Base-by-base conservation (phyloP, 1,139 yeast genomes). In the Kurtzmaniella quercitrusa region DNA sequence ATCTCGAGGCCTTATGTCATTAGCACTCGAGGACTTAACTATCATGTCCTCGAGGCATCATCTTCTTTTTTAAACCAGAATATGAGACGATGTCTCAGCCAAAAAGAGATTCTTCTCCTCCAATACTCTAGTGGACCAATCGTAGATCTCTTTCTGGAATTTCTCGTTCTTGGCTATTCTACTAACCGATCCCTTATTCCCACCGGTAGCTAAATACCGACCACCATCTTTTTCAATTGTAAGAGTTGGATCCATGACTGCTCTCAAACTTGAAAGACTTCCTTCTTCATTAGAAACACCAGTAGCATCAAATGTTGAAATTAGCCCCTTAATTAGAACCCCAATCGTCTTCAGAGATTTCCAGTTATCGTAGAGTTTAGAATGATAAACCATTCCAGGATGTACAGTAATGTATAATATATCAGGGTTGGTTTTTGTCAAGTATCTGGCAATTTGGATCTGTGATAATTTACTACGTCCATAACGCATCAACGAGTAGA, bases 151-250 rank as follows among this genome's bases (percentile, higher is more conserved):
- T 38, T 59, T 50, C 15, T 63, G 59, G 42, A 60, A 51, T 1
- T 51, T 49, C 34, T 48, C 45, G 43, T 60, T 58, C 19, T 48
- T 46, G 2, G 71, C 73, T 12, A 58, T 46, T 16, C 44, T 51
- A 37, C 59, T 59, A 8, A 71, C 65, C 2, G 27, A 44, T 6
- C 55, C 56, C 29, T 56, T 77, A 4, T 62, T 62, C 1, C 90
- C 93, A 38, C 76, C 80, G 1, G 86, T 74, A 14, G 79, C 77
- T 51, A 73, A 81, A 57, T 81, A 85, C 51, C 80, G 79, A 2
- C 95, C 95, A 54, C 79, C 83, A 56, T 82, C 85, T n/a, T 65
- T 65, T 23, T 73, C 76, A 8, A 70, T 55, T 3, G 57, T 55
- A 15, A 69, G 48, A 0, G 43, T 38, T 1, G 60, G 56, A 46